phyloP scores from a whole-genome alignment of 805 yeast genomes.

The Wickerhamomyces rabaulensis region DNA sequence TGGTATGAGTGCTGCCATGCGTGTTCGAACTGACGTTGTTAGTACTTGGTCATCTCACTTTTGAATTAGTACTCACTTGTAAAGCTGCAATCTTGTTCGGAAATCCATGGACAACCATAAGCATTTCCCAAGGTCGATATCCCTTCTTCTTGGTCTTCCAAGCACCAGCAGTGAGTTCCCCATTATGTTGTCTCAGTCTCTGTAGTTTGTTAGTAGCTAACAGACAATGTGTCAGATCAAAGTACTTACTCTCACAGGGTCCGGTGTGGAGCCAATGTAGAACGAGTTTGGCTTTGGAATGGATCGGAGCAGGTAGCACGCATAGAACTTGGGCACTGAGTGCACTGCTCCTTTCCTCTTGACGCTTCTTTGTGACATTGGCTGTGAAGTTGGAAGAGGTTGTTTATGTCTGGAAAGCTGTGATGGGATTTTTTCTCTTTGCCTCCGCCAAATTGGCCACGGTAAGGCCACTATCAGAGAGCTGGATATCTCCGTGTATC shows the following conservation, averaged over 20 bases:
- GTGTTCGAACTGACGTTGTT: slow-evolving; percentile 51
- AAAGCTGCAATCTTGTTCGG: slow-evolving; percentile 65
- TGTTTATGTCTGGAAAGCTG: too few relatives aligned
- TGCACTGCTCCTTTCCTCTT: slow-evolving; percentile 4
- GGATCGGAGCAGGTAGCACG: slow-evolving; percentile 68
- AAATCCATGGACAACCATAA: slow-evolving; percentile 60
- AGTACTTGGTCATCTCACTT: neutral
- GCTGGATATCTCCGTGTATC: neutral
- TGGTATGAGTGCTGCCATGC: slow-evolving; percentile 74
- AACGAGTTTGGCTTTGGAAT: slow-evolving; percentile 50
- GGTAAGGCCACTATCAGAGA: too few relatives aligned
- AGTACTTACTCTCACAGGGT: slow-evolving; percentile 45
- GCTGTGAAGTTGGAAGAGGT: too few relatives aligned
- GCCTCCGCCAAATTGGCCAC: too few relatives aligned
- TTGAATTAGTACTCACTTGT: slow-evolving; percentile 28
- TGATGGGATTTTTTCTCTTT: too few relatives aligned
- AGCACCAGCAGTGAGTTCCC: slow-evolving; percentile 67
- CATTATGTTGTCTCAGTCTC: slow-evolving; percentile 76
- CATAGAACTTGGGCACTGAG: slow-evolving; percentile 45
- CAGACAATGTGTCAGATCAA: neutral
- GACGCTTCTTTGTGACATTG: slow-evolving; percentile 8
- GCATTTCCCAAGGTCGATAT: slow-evolving; percentile 72
- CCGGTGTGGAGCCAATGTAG: slow-evolving; percentile 80
- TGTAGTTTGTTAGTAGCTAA: slow-evolving; percentile 18
- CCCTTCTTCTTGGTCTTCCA: slow-evolving; percentile 52